Evolutionary conservation across 176 grass and related monocot species (phyloP).

Genomic region (Lolium perenne): DNA sequence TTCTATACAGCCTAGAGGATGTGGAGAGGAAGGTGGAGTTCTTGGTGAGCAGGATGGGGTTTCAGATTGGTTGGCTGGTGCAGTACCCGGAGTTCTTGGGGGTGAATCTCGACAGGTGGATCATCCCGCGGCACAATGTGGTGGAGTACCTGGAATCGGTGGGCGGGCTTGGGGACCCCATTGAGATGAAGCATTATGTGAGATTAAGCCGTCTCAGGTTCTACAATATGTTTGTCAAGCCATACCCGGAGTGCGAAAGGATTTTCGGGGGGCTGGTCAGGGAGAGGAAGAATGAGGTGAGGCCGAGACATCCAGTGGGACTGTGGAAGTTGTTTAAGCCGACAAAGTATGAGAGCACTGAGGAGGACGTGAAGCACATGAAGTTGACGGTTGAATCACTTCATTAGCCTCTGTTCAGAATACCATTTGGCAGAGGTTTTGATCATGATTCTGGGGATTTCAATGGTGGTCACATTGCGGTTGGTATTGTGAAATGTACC

Average conservation of each 20-base stretch:
- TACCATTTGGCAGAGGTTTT: neutral
- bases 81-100: conserved; percentile 82
- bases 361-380: conserved; percentile 75
- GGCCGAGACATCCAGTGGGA: conserved; percentile 43
- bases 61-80: conserved; percentile 65
- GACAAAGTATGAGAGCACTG: conserved; percentile 33
- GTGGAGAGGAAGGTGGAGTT: conserved; percentile 80
- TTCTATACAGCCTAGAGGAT: conserved; percentile 66
- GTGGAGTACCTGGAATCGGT: conserved; percentile 59
- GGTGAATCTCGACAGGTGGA: conserved; percentile 77
- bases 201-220: conserved; percentile 73
- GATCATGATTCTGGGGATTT: neutral
- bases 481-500: conserved; percentile 5
- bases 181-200: conserved; percentile 88
- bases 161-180: conserved; percentile 55
- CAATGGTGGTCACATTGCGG: neutral
- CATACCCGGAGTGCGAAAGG: conserved; percentile 78
- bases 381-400: conserved; percentile 61
- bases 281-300: conserved; percentile 42
- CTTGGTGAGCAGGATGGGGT: conserved; percentile 62
- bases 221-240: conserved; percentile 90
- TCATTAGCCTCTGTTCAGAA: conserved; percentile 22
- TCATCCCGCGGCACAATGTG: conserved; percentile 80
- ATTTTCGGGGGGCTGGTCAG: conserved; percentile 60
- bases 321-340: conserved; percentile 92